Percentiles rank a stretch among this genome's conserved stretches.
phyloP scores from a whole-genome alignment of 2,329 filamentous ascomycete genomes.

The Colletotrichum caudatum region DNA sequence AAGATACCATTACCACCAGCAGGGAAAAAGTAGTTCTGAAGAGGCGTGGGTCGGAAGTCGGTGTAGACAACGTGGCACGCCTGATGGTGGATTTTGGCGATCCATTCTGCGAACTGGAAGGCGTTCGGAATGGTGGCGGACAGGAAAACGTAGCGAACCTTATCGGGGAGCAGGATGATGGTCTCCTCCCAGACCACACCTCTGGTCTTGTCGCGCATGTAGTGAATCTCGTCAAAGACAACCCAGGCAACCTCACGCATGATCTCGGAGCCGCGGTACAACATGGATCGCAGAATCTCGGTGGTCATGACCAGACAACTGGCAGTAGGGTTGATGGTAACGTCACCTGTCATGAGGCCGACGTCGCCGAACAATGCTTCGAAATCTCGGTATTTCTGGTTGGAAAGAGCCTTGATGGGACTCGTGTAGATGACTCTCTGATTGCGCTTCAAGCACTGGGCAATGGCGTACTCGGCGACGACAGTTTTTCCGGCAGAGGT shows the following conservation, averaged over 20 bases:
- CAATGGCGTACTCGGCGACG: conserved; percentile 97
- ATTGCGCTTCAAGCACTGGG: conserved; percentile 96
- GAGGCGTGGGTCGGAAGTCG: conserved; percentile 94
- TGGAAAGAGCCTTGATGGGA: conserved; percentile 98
- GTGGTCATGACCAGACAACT: conserved; percentile 99
- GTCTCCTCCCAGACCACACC: conserved; percentile 99
- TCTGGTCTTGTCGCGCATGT: conserved; percentile 92
- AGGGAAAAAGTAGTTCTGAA: conserved; percentile 98
- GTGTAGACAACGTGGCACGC: conserved; percentile 99
- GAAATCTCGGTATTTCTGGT: conserved; percentile 99
- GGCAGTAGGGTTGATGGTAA: conserved; percentile 98
- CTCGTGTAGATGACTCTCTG: conserved; percentile 99
- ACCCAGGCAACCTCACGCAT: conserved; percentile 99
- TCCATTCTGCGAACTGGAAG: conserved; percentile 99
- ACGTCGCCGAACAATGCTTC: conserved; percentile 96
- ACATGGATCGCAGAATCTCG: conserved; percentile 98
- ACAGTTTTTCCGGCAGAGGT: conserved; percentile 99
- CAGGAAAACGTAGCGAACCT: conserved; percentile 98
- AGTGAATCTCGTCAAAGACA: conserved; percentile 98
- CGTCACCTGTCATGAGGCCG: conserved; percentile 98
- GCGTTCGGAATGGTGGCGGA: conserved; percentile 99
- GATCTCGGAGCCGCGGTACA: conserved; percentile 97
- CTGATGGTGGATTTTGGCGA: conserved; percentile 96
- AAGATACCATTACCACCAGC: conserved; percentile 92
- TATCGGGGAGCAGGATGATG: conserved; percentile 96